Percentiles rank a stretch among this genome's conserved stretches.
Evolutionary conservation across 163 green algal genomes (phyloP).

Genomic region (Volvox carteri): DNA sequence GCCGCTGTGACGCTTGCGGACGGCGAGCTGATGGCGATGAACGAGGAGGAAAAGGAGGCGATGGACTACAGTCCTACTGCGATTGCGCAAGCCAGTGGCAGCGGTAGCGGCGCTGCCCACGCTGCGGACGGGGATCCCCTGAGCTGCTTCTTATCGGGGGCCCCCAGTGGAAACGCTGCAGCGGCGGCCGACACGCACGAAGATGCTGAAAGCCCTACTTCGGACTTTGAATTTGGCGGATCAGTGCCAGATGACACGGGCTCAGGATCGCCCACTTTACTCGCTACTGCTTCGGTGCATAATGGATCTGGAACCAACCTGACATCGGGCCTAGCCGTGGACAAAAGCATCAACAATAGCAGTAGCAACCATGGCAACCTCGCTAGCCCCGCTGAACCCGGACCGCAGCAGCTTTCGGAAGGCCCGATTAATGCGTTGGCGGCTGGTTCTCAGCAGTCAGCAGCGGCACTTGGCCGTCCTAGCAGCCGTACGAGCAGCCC

Average conservation of each 20-base stretch:
- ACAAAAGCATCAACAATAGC: too few relatives aligned
- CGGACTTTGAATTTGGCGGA: slow-evolving; percentile 44
- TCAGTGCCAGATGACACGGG: neutral
- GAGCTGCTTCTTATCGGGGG: neutral
- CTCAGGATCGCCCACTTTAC: slow-evolving; percentile 28
- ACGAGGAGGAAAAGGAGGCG: neutral
- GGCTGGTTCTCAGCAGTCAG: neutral
- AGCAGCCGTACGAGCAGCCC: slow-evolving; percentile 12
- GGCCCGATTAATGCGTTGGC: neutral
- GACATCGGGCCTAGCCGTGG: neutral
- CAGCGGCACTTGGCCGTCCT: neutral
- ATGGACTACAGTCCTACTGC: neutral
- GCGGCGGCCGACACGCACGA: neutral
- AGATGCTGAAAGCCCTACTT: neutral
- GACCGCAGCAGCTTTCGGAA: neutral
- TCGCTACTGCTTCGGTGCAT: neutral
- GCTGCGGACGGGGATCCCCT: neutral
- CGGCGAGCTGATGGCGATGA: neutral
- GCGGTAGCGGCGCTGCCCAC: neutral
- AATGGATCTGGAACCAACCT: neutral
- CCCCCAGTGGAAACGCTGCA: neutral
- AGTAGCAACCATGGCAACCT: too few relatives aligned
- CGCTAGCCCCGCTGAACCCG: neutral
- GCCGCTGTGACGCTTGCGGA: neutral
- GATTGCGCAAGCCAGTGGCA: neutral